These are phyloP conservation scores for Saururus chinensis DNA, from an alignment of 164 flowering plant genomes.

Conservation along the genomic window DNA sequence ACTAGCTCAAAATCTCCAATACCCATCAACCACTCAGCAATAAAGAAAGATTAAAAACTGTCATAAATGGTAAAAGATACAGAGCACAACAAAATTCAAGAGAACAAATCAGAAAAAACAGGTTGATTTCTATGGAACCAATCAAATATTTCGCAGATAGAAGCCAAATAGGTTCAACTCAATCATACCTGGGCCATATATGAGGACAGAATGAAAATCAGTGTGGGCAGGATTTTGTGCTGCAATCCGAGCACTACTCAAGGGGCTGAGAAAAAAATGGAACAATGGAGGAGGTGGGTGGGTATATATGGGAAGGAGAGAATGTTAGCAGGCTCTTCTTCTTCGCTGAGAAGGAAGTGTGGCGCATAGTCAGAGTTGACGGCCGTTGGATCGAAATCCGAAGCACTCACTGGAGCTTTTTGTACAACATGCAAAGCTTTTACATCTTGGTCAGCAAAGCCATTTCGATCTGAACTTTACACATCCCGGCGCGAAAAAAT, in stretches of 20 bases:
- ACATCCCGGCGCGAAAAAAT: too few relatives aligned
- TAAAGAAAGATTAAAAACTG: neutral
- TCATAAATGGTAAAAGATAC: too few relatives aligned
- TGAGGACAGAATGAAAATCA: too few relatives aligned
- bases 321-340: neutral
- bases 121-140: neutral
- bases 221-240: neutral
- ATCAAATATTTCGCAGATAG: neutral
- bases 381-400: neutral
- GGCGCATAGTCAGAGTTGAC: neutral
- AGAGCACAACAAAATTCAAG: neutral
- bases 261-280: neutral
- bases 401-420: too few relatives aligned
- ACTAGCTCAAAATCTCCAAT: neutral
- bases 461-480: too few relatives aligned
- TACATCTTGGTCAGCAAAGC: too few relatives aligned
- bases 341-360: neutral
- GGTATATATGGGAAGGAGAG: neutral
- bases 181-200: neutral
- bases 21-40: neutral
- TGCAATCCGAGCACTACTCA: neutral
- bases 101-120: neutral
- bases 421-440: too few relatives aligned
- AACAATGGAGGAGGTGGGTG: too few relatives aligned
- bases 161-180: neutral